A percentile compares a stretch with the other conserved stretches of the same genome.
Conservation (phyloP, 2,329 filamentous ascomycete species). For the Botrytis fragariae region DNA sequence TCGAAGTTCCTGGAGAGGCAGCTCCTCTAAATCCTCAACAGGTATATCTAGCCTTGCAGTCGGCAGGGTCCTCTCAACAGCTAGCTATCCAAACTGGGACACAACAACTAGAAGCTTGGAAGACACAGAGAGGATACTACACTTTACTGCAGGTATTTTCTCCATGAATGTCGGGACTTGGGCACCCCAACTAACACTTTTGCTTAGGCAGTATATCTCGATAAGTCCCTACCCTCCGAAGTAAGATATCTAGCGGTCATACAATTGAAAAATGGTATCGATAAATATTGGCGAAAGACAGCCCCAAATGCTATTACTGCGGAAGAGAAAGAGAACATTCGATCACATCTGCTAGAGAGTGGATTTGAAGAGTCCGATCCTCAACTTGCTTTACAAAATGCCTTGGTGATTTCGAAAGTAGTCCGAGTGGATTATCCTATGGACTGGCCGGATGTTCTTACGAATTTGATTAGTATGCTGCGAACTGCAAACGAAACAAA, state of each 20-base stretch:
- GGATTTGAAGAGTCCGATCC: constrained; percentile 74
- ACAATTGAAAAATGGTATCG: constrained; percentile 93
- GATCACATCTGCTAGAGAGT: constrained; percentile 70
- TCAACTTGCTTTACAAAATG: constrained; percentile 80
- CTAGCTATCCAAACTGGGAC: constrained; percentile 64
- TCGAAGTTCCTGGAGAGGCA: constrained; percentile 81
- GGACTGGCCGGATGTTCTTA: constrained; percentile 71
- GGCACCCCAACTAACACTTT: neutral
- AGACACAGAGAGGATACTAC: constrained; percentile 64
- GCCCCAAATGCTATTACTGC: constrained; percentile 63
- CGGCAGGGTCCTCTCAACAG: constrained; percentile 59
- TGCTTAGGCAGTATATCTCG: constrained; percentile 71
- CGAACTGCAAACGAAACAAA: constrained; percentile 57
- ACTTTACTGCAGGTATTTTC: constrained; percentile 61
- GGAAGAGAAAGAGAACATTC: constrained; percentile 74
- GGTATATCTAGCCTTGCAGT: constrained; percentile 62
- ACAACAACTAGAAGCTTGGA: constrained; percentile 71
- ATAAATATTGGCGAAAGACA: constrained; percentile 82
- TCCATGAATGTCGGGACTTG: neutral
- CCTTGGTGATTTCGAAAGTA: constrained; percentile 83
- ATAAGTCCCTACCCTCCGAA: constrained; percentile 71
- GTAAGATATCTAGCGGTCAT: constrained; percentile 88
- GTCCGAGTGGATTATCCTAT: constrained; percentile 84
- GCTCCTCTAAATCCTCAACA: constrained; percentile 64
- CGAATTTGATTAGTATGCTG: constrained; percentile 62